phyloP scores from a whole-genome alignment of 176 grass and related monocot species.

The Chloris gayana region DNA sequence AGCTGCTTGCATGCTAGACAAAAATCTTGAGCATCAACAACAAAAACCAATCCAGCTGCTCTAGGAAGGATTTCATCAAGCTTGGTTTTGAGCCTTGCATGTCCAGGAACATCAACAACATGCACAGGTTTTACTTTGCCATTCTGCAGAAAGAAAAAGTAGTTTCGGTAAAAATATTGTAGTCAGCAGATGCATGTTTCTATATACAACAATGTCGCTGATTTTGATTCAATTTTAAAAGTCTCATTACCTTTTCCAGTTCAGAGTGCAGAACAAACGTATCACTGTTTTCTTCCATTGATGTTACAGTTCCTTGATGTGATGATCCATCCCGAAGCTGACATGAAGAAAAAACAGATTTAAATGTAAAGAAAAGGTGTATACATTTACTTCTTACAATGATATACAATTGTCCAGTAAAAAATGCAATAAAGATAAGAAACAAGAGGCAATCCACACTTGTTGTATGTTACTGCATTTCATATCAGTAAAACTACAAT shows the following conservation, averaged over 20 bases:
- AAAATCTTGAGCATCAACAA: constrained; percentile 87
- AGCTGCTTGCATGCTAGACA: constrained; percentile 78
- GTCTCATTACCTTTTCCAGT: constrained; percentile 58
- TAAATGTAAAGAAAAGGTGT: constrained; percentile 3
- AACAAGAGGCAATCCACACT: not conserved
- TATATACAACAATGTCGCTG: not conserved
- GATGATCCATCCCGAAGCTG: constrained; percentile 95
- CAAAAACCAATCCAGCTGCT: constrained; percentile 76
- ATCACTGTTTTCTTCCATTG: constrained; percentile 91
- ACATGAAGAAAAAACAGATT: constrained; percentile 21
- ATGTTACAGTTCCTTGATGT: constrained; percentile 90
- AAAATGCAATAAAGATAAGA: not conserved
- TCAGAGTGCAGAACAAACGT: constrained; percentile 86
- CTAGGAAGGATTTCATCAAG: constrained; percentile 84
- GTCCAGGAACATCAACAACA: constrained; percentile 97
- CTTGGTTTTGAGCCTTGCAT: constrained; percentile 87
- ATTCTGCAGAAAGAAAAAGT: constrained; percentile 48
- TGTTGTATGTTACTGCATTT: not conserved
- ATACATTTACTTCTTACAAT: not conserved
- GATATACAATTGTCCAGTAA: not conserved
- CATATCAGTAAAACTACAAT: not conserved
- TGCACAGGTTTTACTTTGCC: constrained; percentile 78
- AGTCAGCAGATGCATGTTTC: not conserved
- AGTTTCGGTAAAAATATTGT: constrained; percentile 3
- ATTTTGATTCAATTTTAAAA: not conserved